phyloP scores from a whole-genome alignment of 116 monocot species.

The Phalaenopsis hybrid region DNA sequence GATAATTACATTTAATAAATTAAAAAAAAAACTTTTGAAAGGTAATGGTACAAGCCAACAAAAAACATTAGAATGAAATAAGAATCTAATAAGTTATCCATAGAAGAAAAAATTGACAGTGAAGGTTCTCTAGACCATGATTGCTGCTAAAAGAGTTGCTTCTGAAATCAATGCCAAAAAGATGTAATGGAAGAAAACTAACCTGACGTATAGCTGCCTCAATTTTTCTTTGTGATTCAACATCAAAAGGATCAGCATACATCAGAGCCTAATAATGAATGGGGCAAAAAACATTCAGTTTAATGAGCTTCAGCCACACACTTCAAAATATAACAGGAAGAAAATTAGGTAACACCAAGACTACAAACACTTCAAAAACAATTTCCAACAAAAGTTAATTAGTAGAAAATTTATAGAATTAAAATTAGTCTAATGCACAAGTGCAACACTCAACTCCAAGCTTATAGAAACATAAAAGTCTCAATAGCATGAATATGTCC shows the following conservation, averaged over 20 bases:
- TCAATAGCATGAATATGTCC: background rate
- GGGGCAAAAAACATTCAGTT: background rate
- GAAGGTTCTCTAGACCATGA: background rate
- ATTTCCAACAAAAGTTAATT: background rate
- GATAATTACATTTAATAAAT: background rate
- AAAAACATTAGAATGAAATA: background rate
- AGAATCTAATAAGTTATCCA: background rate
- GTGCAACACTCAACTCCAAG: background rate
- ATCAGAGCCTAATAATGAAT: slow-evolving; percentile 56
- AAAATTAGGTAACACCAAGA: slow-evolving; percentile 1
- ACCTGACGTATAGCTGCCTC: slow-evolving; percentile 96
- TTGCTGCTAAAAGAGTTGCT: background rate
- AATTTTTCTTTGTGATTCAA: slow-evolving; percentile 94
- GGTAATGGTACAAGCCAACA: background rate
- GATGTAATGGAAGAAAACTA: slow-evolving; percentile 7
- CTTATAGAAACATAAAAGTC: background rate
- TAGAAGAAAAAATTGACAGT: background rate
- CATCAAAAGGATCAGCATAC: slow-evolving; percentile 96
- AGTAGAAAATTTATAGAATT: background rate
- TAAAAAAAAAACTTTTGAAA: background rate
- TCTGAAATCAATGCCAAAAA: background rate
- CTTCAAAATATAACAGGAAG: background rate
- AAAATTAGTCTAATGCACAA: background rate
- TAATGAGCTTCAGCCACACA: background rate
- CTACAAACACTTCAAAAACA: background rate